These are phyloP conservation scores for Neonectria punicea DNA, from an alignment of 2,329 filamentous ascomycete species.

Conservation along the genomic window DNA sequence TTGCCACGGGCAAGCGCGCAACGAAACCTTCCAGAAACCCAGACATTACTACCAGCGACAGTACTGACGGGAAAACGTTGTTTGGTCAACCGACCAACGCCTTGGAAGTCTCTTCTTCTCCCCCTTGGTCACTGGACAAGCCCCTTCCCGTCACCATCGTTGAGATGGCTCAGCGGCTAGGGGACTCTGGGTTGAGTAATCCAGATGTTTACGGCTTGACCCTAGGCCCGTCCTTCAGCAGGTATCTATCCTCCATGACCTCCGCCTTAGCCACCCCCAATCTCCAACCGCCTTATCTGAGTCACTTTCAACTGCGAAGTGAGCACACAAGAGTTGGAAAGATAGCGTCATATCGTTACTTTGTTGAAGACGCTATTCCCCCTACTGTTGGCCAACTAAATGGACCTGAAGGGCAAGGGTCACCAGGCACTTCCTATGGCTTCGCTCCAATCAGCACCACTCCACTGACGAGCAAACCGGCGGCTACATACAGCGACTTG, in stretches of 20 bases:
- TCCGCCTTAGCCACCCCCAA: constrained; percentile 46
- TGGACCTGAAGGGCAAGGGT: not conserved
- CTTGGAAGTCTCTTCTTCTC: constrained; percentile 39
- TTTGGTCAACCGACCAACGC: constrained; percentile 37
- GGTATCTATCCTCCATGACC: constrained; percentile 52
- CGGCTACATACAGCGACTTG: constrained; percentile 38
- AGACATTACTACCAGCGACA: constrained; percentile 36
- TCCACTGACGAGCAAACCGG: constrained; percentile 9
- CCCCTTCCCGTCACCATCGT: constrained; percentile 47
- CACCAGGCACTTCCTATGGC: constrained; percentile 26
- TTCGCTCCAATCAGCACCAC: constrained; percentile 24
- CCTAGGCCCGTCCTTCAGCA: constrained; percentile 50
- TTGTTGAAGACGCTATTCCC: constrained; percentile 22
- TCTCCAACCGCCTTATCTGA: constrained; percentile 47
- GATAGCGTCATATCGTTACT: constrained; percentile 51
- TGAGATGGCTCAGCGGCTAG: constrained; percentile 44
- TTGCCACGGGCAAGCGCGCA: constrained; percentile 59
- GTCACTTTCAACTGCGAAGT: constrained; percentile 49
- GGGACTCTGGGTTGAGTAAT: constrained; percentile 48
- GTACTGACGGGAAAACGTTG: constrained; percentile 38
- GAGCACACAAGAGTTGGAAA: constrained; percentile 51
- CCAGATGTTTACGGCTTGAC: constrained; percentile 51
- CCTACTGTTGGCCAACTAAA: not conserved
- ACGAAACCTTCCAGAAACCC: constrained; percentile 42
- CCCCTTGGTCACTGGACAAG: constrained; percentile 49